Percentiles rank a stretch among this genome's conserved stretches.
phyloP scores from a whole-genome alignment of 768 basidiomycete species.

The Pleurotus cornucopiae region DNA sequence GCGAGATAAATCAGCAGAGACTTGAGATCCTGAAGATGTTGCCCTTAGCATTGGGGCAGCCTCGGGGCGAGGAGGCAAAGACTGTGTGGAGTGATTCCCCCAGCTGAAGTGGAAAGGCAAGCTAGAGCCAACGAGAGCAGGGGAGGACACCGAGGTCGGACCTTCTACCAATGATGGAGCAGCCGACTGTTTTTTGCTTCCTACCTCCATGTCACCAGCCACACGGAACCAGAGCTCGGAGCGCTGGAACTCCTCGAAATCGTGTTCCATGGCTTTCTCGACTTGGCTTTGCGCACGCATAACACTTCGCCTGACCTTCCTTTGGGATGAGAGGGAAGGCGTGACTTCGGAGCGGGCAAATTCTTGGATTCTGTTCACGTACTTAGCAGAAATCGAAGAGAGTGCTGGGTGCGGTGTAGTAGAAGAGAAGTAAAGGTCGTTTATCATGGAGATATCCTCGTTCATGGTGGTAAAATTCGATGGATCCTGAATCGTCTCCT shows the following conservation, averaged over 20 bases:
- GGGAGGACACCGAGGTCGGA: conserved; percentile 5
- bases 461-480: conserved; percentile 58
- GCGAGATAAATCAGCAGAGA: conserved; percentile 25
- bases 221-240: conserved; percentile 94
- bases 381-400: conserved; percentile 61
- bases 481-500: conserved; percentile 49
- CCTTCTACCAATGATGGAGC: neutral
- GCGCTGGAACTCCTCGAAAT: conserved; percentile 84
- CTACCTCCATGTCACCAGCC: conserved; percentile 60
- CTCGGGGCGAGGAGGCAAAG: conserved; percentile 22
- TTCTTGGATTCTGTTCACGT: conserved; percentile 63
- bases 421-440: conserved; percentile 80
- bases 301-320: conserved; percentile 71
- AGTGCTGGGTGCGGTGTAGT: conserved; percentile 54
- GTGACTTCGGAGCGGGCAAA: conserved; percentile 53
- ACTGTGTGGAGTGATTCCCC: conserved; percentile 8
- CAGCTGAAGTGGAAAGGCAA: conserved; percentile 8
- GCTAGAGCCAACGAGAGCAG: conserved; percentile 11
- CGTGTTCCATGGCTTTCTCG: conserved; percentile 85
- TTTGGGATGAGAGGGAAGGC: conserved; percentile 37
- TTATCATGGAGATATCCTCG: conserved; percentile 88
- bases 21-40: conserved; percentile 33
- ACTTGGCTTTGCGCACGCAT: conserved; percentile 83
- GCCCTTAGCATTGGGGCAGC: conserved; percentile 30
- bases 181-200: conserved; percentile 12